These are phyloP conservation scores for Suhomyces coccinellae DNA, from an alignment of 1,139 yeast genomes.

Conservation along the genomic window DNA sequence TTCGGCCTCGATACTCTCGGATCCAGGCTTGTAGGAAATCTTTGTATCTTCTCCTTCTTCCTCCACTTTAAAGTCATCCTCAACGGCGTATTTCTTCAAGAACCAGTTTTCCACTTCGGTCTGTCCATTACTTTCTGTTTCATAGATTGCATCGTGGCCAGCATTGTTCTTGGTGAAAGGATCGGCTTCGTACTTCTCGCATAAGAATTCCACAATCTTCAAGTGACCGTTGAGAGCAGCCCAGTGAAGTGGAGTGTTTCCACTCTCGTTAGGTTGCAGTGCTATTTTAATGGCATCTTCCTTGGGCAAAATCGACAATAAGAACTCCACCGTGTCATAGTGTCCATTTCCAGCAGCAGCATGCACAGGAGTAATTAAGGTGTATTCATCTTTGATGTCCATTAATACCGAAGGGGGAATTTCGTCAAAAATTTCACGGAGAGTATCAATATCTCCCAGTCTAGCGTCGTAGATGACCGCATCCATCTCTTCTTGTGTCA, in stretches of 20 bases:
- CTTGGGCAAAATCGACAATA: constrained; percentile 50
- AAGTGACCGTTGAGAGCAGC: constrained; percentile 87
- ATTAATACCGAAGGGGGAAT: constrained; percentile 53
- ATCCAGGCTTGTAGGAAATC: constrained; percentile 49
- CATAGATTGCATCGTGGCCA: constrained; percentile 82
- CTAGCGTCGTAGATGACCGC: constrained; percentile 81
- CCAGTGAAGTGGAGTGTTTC: constrained; percentile 96
- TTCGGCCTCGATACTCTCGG: constrained; percentile 49
- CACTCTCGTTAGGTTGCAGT: constrained; percentile 66
- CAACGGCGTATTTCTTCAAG: constrained; percentile 69
- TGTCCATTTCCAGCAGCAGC: constrained; percentile 97
- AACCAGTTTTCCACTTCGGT: constrained; percentile 71
- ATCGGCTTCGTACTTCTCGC: constrained; percentile 76
- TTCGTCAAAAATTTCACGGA: constrained; percentile 66
- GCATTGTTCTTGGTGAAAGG: constrained; percentile 73
- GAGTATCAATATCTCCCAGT: constrained; percentile 76
- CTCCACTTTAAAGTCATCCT: constrained; percentile 52
- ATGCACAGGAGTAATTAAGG: constrained; percentile 78
- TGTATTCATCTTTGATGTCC: constrained; percentile 59
- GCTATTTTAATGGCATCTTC: constrained; percentile 51
- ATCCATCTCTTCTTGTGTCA: constrained; percentile 77
- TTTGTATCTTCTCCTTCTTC: constrained; percentile 48
- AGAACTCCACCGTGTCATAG: constrained; percentile 60
- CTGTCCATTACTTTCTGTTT: constrained; percentile 76
- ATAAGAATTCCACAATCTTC: constrained; percentile 64